phyloP scores from a whole-genome alignment of 257 asterid genomes.

The Fraxinus cuspidata region DNA sequence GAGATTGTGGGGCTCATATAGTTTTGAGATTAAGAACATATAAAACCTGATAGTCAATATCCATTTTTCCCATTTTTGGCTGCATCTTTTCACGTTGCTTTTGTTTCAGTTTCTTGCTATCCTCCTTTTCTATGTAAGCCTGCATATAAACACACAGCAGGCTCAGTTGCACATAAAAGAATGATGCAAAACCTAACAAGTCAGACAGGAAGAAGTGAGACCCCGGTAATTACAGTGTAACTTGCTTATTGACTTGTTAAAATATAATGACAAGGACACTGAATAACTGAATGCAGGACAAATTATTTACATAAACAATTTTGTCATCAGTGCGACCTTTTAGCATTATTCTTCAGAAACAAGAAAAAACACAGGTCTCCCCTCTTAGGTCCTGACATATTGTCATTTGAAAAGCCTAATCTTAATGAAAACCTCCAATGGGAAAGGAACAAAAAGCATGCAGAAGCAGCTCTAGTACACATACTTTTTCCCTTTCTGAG shows the following conservation, averaged over 20 bases:
- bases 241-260: not conserved
- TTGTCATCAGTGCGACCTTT: not conserved
- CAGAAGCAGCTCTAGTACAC: not conserved
- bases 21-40: not conserved
- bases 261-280: not conserved
- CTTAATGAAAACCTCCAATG: no score
- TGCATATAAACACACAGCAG: constrained; percentile 31
- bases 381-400: not conserved
- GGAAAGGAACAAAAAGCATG: no score
- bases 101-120: constrained; percentile 90
- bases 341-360: not conserved
- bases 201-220: not conserved
- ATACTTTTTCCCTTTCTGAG: not conserved
- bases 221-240: not conserved
- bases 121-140: constrained; percentile 98
- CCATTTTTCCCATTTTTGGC: constrained; percentile 99
- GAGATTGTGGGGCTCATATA: not conserved
- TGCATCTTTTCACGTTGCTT: constrained; percentile 99
- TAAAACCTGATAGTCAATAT: constrained; percentile 92
- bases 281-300: not conserved
- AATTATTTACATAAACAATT: not conserved
- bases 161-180: constrained; percentile 17
- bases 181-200: not conserved
- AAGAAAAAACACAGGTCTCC: not conserved
- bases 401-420: not conserved